These are phyloP conservation scores for Physaria fendleri DNA, from an alignment of 345 rosid species.

Conservation along the genomic window DNA sequence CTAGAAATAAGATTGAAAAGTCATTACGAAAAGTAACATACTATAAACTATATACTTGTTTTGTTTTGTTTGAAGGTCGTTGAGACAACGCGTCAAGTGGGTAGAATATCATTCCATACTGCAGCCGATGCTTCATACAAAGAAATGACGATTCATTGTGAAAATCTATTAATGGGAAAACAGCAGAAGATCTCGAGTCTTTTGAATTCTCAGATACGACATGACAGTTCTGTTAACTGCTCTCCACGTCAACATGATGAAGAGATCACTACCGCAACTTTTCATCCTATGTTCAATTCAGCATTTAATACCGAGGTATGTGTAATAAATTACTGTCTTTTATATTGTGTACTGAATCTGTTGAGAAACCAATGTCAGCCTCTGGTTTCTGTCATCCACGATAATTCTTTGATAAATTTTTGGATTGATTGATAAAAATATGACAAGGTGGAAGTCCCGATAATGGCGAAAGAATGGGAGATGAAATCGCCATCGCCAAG, in stretches of 20 bases:
- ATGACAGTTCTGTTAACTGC: conserved; percentile 39
- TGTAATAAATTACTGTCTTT: background rate
- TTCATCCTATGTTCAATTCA: conserved; percentile 17
- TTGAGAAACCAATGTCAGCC: background rate
- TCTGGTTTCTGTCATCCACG: background rate
- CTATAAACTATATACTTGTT: background rate
- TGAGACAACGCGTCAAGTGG: conserved; percentile 74
- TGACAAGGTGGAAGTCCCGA: conserved; percentile 54
- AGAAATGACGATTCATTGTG: conserved; percentile 84
- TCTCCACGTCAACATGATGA: conserved; percentile 32
- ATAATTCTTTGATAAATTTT: background rate
- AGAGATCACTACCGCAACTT: conserved; percentile 26
- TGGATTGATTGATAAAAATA: background rate
- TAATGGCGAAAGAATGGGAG: conserved; percentile 30
- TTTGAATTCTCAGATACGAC: conserved; percentile 49
- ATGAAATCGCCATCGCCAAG: conserved; percentile 28
- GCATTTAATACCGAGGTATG: conserved; percentile 30
- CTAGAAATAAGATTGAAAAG: background rate
- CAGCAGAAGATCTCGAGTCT: conserved; percentile 75
- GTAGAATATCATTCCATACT: conserved; percentile 63
- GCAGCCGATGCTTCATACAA: conserved; percentile 71
- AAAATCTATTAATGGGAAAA: conserved; percentile 72
- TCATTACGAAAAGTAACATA: background rate
- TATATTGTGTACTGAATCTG: background rate
- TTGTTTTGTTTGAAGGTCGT: conserved; percentile 40